Evolutionary conservation across 1,284 basidiomycete genomes (phyloP), one percentile per base, ranked within the genome.

Genomic region (Violaceomyces palustris): DNA sequence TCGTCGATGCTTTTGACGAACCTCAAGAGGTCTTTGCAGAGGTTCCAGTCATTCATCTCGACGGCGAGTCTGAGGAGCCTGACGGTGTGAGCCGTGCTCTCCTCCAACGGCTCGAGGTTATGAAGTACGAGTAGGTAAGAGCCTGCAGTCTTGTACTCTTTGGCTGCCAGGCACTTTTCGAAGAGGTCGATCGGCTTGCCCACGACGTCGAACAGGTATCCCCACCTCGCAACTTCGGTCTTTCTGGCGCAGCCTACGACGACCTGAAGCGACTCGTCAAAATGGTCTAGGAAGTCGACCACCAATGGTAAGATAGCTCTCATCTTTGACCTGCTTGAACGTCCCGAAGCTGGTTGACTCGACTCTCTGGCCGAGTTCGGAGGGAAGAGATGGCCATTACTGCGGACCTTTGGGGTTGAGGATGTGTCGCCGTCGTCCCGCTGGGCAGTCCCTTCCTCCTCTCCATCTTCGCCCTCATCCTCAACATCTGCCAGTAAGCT

Each of bases 221-320:
- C 80, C 94, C 94, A 99, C 35, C 87, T 78, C 6, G 87, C 85
- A 64, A 93, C 82, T 74, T 99, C 94, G 3, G 91, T 98, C 77
- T 99, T 99, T 36, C 94, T 80, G 7, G 94, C 94, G 68, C 93
- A 97, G 6, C 87, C 85, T 7, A 97, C 93, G 1, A 98, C 88
- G 4, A 98, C 91, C 50, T 94, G 88, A 41, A 97, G 77, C 4
- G 86, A 82, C 40, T 82, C 84, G 47, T 89, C 85, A 70, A 97
- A 98, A 72, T 97, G 83, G 69, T 98, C 93, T 58, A 99, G 76
- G 68, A 99, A 98, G 53, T 88, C 86, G 41, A 96, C 80, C 2
- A 88, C 85, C 1, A 79, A 77, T 0, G 84, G 79, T 9, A 97
- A 75, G 2, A 85, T 77, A 15, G 78, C 74, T 33, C 77, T 36